Evolutionary conservation across 306 rosid genomes (phyloP).

Genomic region (Inga leiocalycina): DNA sequence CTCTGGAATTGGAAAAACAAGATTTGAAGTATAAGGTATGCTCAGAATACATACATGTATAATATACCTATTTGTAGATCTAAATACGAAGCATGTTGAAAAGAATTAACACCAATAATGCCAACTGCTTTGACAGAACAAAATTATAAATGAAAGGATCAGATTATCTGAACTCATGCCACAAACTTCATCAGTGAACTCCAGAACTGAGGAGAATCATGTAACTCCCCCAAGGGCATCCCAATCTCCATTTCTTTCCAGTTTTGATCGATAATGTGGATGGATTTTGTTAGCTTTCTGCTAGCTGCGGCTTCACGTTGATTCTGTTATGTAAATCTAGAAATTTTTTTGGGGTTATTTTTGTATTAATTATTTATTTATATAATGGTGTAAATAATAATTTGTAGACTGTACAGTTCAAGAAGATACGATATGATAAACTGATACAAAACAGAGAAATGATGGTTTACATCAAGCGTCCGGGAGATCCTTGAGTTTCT

Average conservation of each 20-base stretch:
- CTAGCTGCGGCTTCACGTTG: constrained; percentile 18
- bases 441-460: not conserved
- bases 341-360: not conserved
- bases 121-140: constrained; percentile 51
- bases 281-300: constrained; percentile 27
- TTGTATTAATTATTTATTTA: constrained; percentile 21
- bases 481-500: not conserved
- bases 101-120: constrained; percentile 14
- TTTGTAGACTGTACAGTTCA: constrained; percentile 25
- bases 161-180: constrained; percentile 69
- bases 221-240: constrained; percentile 59
- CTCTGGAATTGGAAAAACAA: constrained; percentile 70
- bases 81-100: not conserved
- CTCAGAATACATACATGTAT: not conserved
- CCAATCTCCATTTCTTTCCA: constrained; percentile 69
- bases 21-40: constrained; percentile 80
- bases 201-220: constrained; percentile 57
- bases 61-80: not conserved
- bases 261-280: constrained; percentile 68
- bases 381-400: constrained; percentile 41
- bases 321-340: not conserved
- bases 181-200: constrained; percentile 59
- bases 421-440: not conserved
- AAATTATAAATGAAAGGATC: constrained; percentile 62
- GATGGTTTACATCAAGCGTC: not conserved